These are phyloP conservation scores for Candida andamanensis DNA, from an alignment of 805 yeast species.

Conservation along the genomic window DNA sequence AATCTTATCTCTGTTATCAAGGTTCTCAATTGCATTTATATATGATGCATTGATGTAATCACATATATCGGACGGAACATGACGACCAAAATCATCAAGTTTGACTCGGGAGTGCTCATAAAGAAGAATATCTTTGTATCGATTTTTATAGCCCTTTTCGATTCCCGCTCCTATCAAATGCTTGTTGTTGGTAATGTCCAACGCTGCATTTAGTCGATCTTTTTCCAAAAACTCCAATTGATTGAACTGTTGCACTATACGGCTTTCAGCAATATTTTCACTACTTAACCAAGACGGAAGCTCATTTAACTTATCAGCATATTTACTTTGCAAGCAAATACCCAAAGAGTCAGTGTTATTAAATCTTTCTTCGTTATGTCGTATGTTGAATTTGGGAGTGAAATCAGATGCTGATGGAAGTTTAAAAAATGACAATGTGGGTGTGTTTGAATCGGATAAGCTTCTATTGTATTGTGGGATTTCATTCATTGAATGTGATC, in stretches of 20 bases:
- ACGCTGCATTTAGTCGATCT: slow-evolving; percentile 48
- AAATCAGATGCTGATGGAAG: slow-evolving; percentile 33
- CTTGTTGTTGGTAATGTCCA: slow-evolving; percentile 9
- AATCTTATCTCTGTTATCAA: background rate
- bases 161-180: slow-evolving; percentile 65
- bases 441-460: slow-evolving; percentile 18
- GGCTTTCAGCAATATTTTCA: slow-evolving; percentile 8
- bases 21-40: slow-evolving; percentile 17
- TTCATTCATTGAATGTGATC: slow-evolving; percentile 16
- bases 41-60: slow-evolving; percentile 90
- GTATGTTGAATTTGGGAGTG: slow-evolving; percentile 31
- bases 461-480: slow-evolving; percentile 13
- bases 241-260: slow-evolving; percentile 40
- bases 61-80: slow-evolving; percentile 6
- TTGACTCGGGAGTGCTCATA: slow-evolving; percentile 82
- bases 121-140: slow-evolving; percentile 86
- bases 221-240: slow-evolving; percentile 67
- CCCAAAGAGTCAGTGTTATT: slow-evolving; percentile 36
- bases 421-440: slow-evolving; percentile 47
- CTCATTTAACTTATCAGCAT: background rate
- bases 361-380: slow-evolving; percentile 49
- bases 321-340: slow-evolving; percentile 10
- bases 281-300: slow-evolving; percentile 28
- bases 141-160: slow-evolving; percentile 73
- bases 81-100: slow-evolving; percentile 21